These are phyloP conservation scores for Mortierella sp. DNA, from an alignment of 371 early-diverging fungal species.

Conservation along the genomic window DNA sequence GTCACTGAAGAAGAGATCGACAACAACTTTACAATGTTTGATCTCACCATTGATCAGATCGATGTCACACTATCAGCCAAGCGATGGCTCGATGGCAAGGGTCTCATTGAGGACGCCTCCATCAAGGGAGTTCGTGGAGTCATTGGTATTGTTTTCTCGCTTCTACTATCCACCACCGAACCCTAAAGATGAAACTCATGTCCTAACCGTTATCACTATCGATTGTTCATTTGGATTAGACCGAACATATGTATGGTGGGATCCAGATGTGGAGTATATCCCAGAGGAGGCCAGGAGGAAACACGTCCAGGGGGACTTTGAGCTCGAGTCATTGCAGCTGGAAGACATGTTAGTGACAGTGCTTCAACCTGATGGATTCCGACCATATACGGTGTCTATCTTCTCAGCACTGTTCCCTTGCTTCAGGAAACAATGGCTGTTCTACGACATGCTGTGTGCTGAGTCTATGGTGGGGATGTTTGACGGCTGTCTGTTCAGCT, in stretches of 20 bases:
- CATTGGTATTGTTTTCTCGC: conserved; percentile 56
- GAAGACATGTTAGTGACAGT: conserved; percentile 84
- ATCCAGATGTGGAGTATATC: conserved; percentile 71
- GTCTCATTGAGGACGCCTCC: conserved; percentile 84
- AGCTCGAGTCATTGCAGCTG: conserved; percentile 74
- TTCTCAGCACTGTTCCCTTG: conserved; percentile 85
- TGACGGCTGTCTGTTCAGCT: conserved; percentile 93
- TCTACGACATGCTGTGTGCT: conserved; percentile 92
- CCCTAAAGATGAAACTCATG: not conserved
- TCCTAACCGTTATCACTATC: not conserved
- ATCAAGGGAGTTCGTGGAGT: conserved; percentile 92
- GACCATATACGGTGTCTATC: conserved; percentile 90
- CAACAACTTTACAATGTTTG: conserved; percentile 87
- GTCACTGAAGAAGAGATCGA: conserved; percentile 58
- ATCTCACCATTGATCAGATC: conserved; percentile 82
- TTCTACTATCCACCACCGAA: not conserved
- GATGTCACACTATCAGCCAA: conserved; percentile 89
- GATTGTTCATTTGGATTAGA: conserved; percentile 55
- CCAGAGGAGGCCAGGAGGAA: conserved; percentile 70
- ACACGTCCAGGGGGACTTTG: conserved; percentile 87
- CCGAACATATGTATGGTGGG: conserved; percentile 87
- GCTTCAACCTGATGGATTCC: conserved; percentile 82
- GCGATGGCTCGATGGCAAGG: conserved; percentile 93
- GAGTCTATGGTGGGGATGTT: conserved; percentile 92
- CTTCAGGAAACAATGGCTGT: conserved; percentile 92